Conservation (phyloP, 2,329 filamentous ascomycete species). For the Sarocladiaceae sp. region DNA sequence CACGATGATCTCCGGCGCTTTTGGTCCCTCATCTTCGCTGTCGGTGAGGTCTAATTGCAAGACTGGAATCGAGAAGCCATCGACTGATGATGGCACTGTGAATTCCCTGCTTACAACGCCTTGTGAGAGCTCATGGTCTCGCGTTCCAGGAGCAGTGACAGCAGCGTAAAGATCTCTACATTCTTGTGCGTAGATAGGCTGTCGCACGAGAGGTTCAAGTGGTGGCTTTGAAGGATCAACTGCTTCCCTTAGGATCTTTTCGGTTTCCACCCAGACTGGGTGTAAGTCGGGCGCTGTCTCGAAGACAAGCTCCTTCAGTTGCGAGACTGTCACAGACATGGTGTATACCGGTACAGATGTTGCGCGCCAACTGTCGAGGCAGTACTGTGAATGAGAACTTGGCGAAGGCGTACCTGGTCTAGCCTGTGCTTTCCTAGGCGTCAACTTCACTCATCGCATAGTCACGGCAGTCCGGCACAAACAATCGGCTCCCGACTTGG, state of each 20-base stretch:
- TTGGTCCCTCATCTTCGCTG: constrained; percentile 8
- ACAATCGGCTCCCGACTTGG: not conserved
- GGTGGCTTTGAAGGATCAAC: not conserved
- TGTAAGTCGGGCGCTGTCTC: constrained; percentile 7
- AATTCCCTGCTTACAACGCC: constrained; percentile 25
- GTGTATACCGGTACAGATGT: too few relatives aligned
- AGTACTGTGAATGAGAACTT: too few relatives aligned
- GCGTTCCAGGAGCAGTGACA: constrained; percentile 30
- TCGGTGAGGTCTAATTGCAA: constrained; percentile 24
- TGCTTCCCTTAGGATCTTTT: constrained; percentile 3
- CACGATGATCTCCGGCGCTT: constrained; percentile 22
- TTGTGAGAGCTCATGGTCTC: constrained; percentile 31
- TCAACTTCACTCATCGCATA: not conserved
- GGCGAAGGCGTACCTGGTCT: too few relatives aligned
- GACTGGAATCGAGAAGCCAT: constrained; percentile 31
- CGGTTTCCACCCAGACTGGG: constrained; percentile 4
- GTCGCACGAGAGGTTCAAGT: constrained; percentile 23
- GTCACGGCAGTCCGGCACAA: not conserved
- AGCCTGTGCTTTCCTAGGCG: not conserved
- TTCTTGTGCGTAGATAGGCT: constrained; percentile 34
- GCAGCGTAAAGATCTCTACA: constrained; percentile 32
- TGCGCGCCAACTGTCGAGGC: too few relatives aligned
- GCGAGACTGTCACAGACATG: not conserved
- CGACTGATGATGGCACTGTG: constrained; percentile 26
- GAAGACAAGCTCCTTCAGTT: constrained; percentile 8